Percentiles rank a stretch among this genome's conserved stretches.
Evolutionary conservation across 495 filamentous ascomycete species (phyloP).

Genomic region (Penicillium cataractarum): DNA sequence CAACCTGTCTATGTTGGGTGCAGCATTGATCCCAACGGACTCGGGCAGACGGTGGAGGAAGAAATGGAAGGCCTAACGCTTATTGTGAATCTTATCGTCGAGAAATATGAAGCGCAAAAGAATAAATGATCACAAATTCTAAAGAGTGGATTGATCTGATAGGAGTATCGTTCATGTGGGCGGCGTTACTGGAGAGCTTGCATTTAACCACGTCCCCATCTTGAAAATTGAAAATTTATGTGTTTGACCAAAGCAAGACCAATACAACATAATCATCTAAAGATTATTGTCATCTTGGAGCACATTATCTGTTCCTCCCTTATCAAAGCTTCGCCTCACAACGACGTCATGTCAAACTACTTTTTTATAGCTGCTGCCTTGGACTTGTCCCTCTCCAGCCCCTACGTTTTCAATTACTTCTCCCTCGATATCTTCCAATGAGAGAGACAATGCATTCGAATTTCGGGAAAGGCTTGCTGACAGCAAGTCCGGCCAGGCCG

Average conservation of each 20-base stretch:
- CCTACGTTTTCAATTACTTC: neutral
- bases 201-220: neutral
- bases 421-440: neutral
- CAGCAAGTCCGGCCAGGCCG: neutral
- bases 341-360: neutral
- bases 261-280: no score
- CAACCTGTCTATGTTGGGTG: constrained; percentile 85
- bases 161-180: neutral
- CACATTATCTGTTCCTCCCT: neutral
- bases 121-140: constrained; percentile 12
- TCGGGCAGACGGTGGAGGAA: constrained; percentile 82
- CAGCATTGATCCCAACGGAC: constrained; percentile 58
- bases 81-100: constrained; percentile 68
- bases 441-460: neutral
- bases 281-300: no score
- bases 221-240: neutral
- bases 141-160: neutral
- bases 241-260: neutral
- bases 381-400: neutral
- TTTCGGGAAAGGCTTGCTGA: neutral
- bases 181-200: neutral
- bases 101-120: constrained; percentile 25
- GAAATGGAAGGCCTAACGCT: constrained; percentile 86
- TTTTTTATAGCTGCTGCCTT: neutral
- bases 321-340: neutral